phyloP scores from a whole-genome alignment of 1,139 yeast genomes.

The Saccharomycopsis hybrid region DNA sequence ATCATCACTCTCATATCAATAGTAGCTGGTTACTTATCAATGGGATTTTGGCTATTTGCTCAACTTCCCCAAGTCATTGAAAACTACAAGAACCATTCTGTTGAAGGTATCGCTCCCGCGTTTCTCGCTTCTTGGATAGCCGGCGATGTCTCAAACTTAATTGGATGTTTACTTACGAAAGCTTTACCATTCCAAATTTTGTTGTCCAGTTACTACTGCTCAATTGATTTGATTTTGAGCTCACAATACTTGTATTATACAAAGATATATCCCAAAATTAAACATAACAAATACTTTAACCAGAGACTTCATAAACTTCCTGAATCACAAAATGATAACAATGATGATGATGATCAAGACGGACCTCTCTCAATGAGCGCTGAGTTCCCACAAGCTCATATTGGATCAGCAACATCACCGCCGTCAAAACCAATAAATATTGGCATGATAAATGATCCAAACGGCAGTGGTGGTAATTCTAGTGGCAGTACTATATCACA shows the following conservation, averaged over 20 bases:
- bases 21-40: conserved; percentile 18
- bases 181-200: conserved; percentile 73
- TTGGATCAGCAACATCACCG: background rate
- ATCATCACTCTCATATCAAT: conserved; percentile 1
- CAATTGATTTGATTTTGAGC: conserved; percentile 60
- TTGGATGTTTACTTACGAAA: conserved; percentile 73
- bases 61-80: conserved; percentile 84
- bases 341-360: conserved; percentile 2
- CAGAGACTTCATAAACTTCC: conserved; percentile 8
- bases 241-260: conserved; percentile 19
- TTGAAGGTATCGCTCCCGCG: conserved; percentile 79
- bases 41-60: conserved; percentile 70
- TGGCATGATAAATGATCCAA: background rate
- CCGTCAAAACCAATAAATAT: conserved; percentile 3
- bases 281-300: background rate
- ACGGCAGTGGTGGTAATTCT: background rate
- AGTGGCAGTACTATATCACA: background rate
- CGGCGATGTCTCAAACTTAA: conserved; percentile 77
- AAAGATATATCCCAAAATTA: conserved; percentile 17
- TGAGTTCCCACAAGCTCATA: conserved; percentile 4
- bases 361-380: background rate
- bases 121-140: conserved; percentile 75
- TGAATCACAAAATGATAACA: background rate
- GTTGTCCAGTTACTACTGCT: conserved; percentile 67
- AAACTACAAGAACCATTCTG: conserved; percentile 71